Percentiles rank a stretch among this genome's conserved stretches.
phyloP scores from a whole-genome alignment of 768 basidiomycete species.

The Candolleomyces aberdarensis region DNA sequence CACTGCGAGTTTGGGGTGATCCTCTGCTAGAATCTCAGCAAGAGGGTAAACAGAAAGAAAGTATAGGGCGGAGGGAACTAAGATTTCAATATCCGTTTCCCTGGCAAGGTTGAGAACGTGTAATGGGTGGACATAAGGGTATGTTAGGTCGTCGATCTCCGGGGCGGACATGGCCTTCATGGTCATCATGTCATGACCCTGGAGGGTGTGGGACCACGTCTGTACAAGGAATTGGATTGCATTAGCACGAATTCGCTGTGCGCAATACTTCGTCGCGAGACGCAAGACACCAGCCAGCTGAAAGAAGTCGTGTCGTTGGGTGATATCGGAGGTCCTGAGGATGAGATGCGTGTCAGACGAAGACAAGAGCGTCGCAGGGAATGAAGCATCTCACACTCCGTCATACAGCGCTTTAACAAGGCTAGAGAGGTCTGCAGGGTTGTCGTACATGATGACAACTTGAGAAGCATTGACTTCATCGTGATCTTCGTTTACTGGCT shows the following conservation, averaged over 20 bases:
- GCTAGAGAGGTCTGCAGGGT: conserved; percentile 44
- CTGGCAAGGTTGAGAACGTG: conserved; percentile 55
- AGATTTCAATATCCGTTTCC: conserved; percentile 42
- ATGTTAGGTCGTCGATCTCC: conserved; percentile 41
- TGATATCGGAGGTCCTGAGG: conserved; percentile 35
- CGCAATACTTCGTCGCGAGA: conserved; percentile 58
- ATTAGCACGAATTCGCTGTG: conserved; percentile 47
- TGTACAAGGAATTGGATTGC: conserved; percentile 45
- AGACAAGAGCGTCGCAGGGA: neutral
- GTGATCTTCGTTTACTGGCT: conserved; percentile 18
- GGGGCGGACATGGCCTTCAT: conserved; percentile 42
- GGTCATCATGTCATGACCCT: conserved; percentile 57
- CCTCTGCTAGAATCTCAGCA: conserved; percentile 41
- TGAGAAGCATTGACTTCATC: conserved; percentile 30
- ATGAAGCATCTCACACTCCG: conserved; percentile 34
- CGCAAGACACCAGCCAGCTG: conserved; percentile 56
- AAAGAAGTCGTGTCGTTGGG: conserved; percentile 39
- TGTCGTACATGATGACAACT: conserved; percentile 52
- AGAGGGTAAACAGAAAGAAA: conserved; percentile 59
- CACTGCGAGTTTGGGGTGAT: conserved; percentile 51
- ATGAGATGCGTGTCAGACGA: conserved; percentile 24
- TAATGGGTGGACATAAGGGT: conserved; percentile 57
- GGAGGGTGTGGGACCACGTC: conserved; percentile 52
- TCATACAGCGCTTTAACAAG: conserved; percentile 56
- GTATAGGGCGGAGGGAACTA: conserved; percentile 52